phyloP scores from a whole-genome alignment of 2,329 filamentous ascomycete species.

The Echinosphaeria canescens region DNA sequence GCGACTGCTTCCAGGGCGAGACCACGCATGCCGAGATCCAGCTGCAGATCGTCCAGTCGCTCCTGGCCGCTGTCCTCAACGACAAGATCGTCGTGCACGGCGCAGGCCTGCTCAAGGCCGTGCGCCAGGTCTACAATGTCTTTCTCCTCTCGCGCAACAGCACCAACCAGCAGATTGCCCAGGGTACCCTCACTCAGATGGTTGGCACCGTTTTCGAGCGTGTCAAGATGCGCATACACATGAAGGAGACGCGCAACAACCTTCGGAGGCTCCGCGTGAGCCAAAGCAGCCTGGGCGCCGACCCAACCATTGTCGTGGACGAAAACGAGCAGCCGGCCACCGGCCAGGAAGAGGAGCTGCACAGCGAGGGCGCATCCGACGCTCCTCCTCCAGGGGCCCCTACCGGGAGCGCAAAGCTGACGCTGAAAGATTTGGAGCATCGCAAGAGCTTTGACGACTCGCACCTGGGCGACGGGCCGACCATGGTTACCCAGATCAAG shows the following conservation, averaged over 20 bases:
- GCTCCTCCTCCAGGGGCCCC: conserved; percentile 7
- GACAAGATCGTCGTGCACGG: conserved; percentile 98
- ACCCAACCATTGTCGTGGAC: conserved; percentile 5
- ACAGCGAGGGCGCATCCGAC: conserved; percentile 12
- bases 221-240: conserved; percentile 66
- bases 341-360: conserved; percentile 17
- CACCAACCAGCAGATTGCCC: conserved; percentile 89
- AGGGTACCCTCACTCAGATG: conserved; percentile 96
- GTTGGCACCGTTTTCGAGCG: conserved; percentile 94
- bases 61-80: conserved; percentile 86
- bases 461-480: conserved; percentile 41
- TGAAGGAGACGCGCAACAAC: conserved; percentile 61
- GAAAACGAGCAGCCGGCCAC: conserved; percentile 10
- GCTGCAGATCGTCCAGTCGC: conserved; percentile 93
- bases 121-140: conserved; percentile 97
- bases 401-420: conserved; percentile 30
- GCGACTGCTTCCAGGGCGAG: conserved; percentile 96
- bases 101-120: conserved; percentile 84
- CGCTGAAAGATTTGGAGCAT: conserved; percentile 43
- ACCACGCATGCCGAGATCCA: conserved; percentile 82
- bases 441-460: conserved; percentile 50
- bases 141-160: conserved; percentile 89
- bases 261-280: conserved; percentile 26
- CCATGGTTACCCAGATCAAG: conserved; percentile 42
- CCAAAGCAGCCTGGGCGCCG: conserved; percentile 20